Conservation (phyloP, 306 rosid genomes). For the Gastrolobium villosum region DNA sequence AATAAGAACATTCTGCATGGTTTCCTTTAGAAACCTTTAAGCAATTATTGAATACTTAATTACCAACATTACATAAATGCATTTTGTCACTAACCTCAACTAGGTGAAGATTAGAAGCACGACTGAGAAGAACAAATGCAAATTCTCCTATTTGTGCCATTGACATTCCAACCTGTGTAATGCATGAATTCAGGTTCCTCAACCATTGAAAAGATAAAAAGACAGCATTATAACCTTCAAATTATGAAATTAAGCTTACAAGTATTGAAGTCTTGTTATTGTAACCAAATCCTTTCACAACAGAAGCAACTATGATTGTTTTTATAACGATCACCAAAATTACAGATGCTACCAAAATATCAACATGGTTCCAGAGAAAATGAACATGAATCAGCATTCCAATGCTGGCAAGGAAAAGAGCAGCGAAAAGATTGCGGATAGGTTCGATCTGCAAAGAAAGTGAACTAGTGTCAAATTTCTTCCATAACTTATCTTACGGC, state of each 20-base stretch:
- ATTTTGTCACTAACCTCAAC: slow-evolving; percentile 77
- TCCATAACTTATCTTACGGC: slow-evolving; percentile 28
- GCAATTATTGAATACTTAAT: slow-evolving; percentile 12
- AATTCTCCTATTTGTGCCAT: slow-evolving; percentile 98
- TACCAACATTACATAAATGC: slow-evolving; percentile 24
- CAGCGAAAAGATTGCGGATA: slow-evolving; percentile 92
- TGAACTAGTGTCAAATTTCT: slow-evolving; percentile 40
- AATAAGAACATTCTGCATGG: slow-evolving; percentile 24
- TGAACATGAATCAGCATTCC: slow-evolving; percentile 99
- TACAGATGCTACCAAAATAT: slow-evolving; percentile 94
- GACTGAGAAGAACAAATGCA: slow-evolving; percentile 97
- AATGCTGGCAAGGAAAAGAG: slow-evolving; percentile 96
- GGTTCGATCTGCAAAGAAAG: slow-evolving; percentile 85
- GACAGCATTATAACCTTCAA: slow-evolving; percentile 36
- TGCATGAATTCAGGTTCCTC: slow-evolving; percentile 38
- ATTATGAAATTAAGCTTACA: slow-evolving; percentile 65
- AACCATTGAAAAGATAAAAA: slow-evolving; percentile 25
- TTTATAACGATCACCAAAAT: slow-evolving; percentile 87
- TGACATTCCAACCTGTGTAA: slow-evolving; percentile 91
- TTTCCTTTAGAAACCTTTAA: slow-evolving; percentile 18
- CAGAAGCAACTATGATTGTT: slow-evolving; percentile 77
- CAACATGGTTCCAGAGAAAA: slow-evolving; percentile 98
- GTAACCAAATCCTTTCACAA: slow-evolving; percentile 98
- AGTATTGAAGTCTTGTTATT: slow-evolving; percentile 90
- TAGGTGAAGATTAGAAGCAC: slow-evolving; percentile 97